phyloP scores from a whole-genome alignment of 441 rosid genomes.

The Pelargonium myrrhifolium region DNA sequence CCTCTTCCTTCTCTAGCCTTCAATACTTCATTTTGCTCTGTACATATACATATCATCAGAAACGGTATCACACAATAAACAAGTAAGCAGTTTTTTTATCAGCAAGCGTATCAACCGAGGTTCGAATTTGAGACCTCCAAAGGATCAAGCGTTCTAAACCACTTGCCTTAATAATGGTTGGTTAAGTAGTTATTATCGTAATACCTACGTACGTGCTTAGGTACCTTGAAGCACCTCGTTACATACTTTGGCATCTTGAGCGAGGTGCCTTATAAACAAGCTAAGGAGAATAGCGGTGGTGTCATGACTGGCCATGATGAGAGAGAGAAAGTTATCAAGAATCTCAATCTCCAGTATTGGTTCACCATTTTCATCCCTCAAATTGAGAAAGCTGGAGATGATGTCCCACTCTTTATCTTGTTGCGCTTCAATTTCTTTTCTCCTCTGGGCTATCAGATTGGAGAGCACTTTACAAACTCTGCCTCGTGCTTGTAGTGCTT shows the following conservation, averaged over 20 bases:
- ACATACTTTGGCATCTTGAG: slow-evolving; percentile 8
- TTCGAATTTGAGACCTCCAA: too few relatives aligned
- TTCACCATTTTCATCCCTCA: slow-evolving; percentile 23
- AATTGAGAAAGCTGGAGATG: slow-evolving; percentile 13
- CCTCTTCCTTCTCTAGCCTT: slow-evolving; percentile 15
- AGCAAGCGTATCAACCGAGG: too few relatives aligned
- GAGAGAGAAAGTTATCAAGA: slow-evolving; percentile 14
- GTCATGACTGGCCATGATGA: slow-evolving; percentile 24
- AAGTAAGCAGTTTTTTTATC: too few relatives aligned
- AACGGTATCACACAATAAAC: too few relatives aligned
- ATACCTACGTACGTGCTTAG: not conserved
- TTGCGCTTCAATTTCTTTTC: slow-evolving; percentile 14
- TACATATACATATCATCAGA: not conserved
- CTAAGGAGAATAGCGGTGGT: slow-evolving; percentile 16
- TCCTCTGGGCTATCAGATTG: not conserved
- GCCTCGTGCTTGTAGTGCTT: slow-evolving; percentile 15
- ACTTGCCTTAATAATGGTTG: too few relatives aligned
- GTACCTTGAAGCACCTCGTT: slow-evolving; percentile 16
- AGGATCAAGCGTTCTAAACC: too few relatives aligned
- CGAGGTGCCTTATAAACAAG: slow-evolving; percentile 12
- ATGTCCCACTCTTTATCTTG: slow-evolving; percentile 6
- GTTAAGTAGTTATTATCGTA: not conserved
- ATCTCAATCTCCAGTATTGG: slow-evolving; percentile 14
- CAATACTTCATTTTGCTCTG: slow-evolving; percentile 21
- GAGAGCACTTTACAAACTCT: slow-evolving; percentile 11